A percentile compares a stretch with the other conserved stretches of the same genome.
phyloP scores from a whole-genome alignment of 805 yeast genomes.

The Yarrowia bubula region DNA sequence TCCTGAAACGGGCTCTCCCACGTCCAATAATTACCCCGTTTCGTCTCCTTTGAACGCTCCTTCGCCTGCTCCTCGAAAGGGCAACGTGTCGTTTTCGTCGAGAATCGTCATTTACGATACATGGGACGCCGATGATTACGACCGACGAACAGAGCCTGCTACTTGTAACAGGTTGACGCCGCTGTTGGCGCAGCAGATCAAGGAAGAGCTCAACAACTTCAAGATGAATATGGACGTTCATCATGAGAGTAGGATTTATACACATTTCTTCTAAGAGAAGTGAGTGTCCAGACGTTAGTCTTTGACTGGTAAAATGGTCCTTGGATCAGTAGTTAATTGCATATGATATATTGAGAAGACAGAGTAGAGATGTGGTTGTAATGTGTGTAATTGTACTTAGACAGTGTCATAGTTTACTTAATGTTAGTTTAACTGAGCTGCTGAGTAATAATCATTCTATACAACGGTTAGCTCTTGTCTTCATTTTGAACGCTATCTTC shows the following conservation, averaged over 20 bases:
- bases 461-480: no score
- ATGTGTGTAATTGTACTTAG: no score
- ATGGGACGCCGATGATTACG: slow-evolving; percentile 78
- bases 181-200: slow-evolving; percentile 76
- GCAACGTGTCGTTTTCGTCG: slow-evolving; percentile 65
- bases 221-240: slow-evolving; percentile 84
- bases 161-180: slow-evolving; percentile 93
- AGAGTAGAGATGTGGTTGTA: no score
- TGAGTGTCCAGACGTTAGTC: neutral
- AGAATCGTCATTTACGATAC: slow-evolving; percentile 83
- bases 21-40: neutral
- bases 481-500: no score
- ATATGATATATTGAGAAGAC: no score
- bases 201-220: slow-evolving; percentile 76
- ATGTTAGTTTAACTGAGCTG: no score
- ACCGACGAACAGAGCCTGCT: slow-evolving; percentile 87
- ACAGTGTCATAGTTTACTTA: no score
- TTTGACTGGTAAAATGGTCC: no score
- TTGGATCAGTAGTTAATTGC: no score
- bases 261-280: slow-evolving; percentile 66
- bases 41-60: neutral
- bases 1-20: neutral
- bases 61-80: neutral
- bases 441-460: no score
- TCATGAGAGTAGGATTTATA: slow-evolving; percentile 70